phyloP scores from a whole-genome alignment of 2,329 filamentous ascomycete genomes.

The Scleromitrula shiraiana region DNA sequence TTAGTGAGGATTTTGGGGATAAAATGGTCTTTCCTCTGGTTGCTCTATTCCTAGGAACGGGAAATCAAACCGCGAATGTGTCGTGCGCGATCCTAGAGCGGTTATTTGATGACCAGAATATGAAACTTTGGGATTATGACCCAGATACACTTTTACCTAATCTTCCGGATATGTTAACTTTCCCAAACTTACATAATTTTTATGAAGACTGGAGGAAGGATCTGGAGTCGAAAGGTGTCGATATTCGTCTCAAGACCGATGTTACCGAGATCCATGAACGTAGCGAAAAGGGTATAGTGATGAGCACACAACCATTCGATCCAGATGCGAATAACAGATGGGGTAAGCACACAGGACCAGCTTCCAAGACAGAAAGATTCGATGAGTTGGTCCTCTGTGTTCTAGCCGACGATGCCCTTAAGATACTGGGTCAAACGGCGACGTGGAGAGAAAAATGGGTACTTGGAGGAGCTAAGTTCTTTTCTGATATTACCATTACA shows the following conservation, averaged over 20 bases:
- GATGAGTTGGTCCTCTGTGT: conserved; percentile 62
- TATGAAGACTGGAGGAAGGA: conserved; percentile 52
- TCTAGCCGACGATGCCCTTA: conserved; percentile 55
- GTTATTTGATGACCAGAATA: conserved; percentile 49
- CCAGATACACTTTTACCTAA: conserved; percentile 47
- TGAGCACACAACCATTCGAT: conserved; percentile 37
- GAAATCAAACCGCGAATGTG: conserved; percentile 66
- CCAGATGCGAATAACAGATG: conserved; percentile 43
- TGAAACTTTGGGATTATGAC: conserved; percentile 54
- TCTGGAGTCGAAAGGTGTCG: conserved; percentile 45
- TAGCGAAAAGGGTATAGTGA: conserved; percentile 42
- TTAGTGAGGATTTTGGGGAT: conserved; percentile 62
- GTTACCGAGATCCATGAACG: conserved; percentile 44
- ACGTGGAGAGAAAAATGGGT: conserved; percentile 56
- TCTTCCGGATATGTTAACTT: conserved; percentile 57
- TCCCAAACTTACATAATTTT: conserved; percentile 53
- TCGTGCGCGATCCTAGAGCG: conserved; percentile 59
- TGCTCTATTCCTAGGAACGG: conserved; percentile 63
- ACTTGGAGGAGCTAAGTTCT: conserved; percentile 62
- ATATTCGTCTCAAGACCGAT: conserved; percentile 48
- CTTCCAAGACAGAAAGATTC: conserved; percentile 44
- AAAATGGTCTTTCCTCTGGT: conserved; percentile 65
- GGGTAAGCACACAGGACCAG: conserved; percentile 31
- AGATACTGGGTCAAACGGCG: conserved; percentile 49
- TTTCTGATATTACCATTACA: conserved; percentile 64